Evolutionary conservation across 441 rosid genomes (phyloP), one percentile per base, ranked within the genome.

Genomic region (Macaranga tanarius): DNA sequence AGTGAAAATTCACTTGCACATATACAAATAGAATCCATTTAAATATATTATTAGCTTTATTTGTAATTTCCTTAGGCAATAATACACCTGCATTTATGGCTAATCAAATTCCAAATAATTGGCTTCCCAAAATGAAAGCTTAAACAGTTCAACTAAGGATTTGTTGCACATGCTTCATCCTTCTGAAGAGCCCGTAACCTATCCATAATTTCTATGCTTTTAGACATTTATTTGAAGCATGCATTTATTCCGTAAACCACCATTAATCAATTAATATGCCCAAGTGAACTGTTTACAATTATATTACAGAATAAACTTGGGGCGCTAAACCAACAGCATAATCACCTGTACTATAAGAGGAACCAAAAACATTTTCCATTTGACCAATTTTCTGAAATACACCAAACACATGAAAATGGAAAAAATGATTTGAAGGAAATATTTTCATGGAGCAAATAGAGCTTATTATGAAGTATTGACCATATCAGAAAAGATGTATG

Each of bases 1-100:
- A 69, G 31, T 15, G 15, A 75, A 82, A 67, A 66, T 23, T 67
- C 70, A 61, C 20, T 69, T 63, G 48, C 38, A 65, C n/a, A 67
- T 28, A 67, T 28, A 51, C 5, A 80, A 54, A 67, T 63, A 58
- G 70, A 10, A 44, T 12, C 19, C 26, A 2, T 7, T 5, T 13
- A 68, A 25, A 47, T 22, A 51, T 5, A 60, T 25, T 5, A 67
- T 19, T 3, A 47, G 62, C 34, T 51, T 55, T 52, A 52, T 74
- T 17, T 23, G 51, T 8, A 52, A 67, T 67, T 67, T 67, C 55
- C 26, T 59, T 28, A 19, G 52, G 23, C 7, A 31, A 22, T 38
- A 5, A 42, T 17, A 16, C n/a, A 25, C 6, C 22, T 25, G 38
- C 38, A 34, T 4, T 62, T 11, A 15, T 13, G 42, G 7, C 44